phyloP scores from a whole-genome alignment of 306 rosid species.

The Spatholobus suberectus region DNA sequence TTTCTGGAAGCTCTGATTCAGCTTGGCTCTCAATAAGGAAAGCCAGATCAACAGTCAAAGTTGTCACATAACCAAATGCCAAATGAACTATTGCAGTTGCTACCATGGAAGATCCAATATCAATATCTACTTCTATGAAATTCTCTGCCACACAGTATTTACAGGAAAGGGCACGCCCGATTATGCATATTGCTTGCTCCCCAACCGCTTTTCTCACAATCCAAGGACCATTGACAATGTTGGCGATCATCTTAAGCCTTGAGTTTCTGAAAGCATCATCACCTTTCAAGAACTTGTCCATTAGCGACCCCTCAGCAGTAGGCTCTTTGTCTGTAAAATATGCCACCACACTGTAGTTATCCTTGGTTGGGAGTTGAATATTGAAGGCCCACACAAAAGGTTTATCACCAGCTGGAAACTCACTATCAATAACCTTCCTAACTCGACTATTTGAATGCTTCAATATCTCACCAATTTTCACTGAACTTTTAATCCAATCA shows the following conservation, averaged over 20 bases:
- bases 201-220: slow-evolving; percentile 15
- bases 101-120: slow-evolving; percentile 78
- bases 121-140: slow-evolving; percentile 8
- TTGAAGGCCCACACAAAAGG: slow-evolving; percentile 96
- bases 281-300: slow-evolving; percentile 79
- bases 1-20: slow-evolving; percentile 84
- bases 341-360: slow-evolving; percentile 63
- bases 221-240: slow-evolving; percentile 53
- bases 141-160: slow-evolving; percentile 55
- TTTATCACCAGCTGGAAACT: slow-evolving; percentile 63
- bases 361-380: slow-evolving; percentile 52
- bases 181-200: slow-evolving; percentile 55
- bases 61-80: slow-evolving; percentile 68
- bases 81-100: slow-evolving; percentile 86
- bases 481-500: slow-evolving; percentile 87
- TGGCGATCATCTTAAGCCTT: slow-evolving; percentile 90
- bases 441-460: slow-evolving; percentile 66
- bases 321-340: slow-evolving; percentile 69
- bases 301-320: slow-evolving; percentile 57
- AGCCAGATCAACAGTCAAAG: slow-evolving; percentile 63
- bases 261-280: slow-evolving; percentile 74
- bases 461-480: slow-evolving; percentile 71
- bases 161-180: slow-evolving; percentile 80
- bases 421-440: slow-evolving; percentile 63
- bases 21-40: slow-evolving; percentile 71